Evolutionary conservation across 192 early-diverging fungal species (phyloP).

Genomic region (Linnemannia schmuckeri): DNA sequence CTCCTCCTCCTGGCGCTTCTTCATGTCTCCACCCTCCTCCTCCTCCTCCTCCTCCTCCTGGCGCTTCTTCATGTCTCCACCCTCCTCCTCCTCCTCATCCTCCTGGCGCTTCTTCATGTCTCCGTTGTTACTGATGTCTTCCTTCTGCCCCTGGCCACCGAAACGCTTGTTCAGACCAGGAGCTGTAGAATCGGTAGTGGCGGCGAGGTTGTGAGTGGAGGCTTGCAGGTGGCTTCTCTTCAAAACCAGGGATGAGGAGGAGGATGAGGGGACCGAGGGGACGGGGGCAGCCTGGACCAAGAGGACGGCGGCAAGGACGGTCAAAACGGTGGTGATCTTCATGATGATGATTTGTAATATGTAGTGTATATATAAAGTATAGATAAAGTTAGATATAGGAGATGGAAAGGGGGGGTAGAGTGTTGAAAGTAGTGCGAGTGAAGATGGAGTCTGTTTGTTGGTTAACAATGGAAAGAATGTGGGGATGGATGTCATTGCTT

Average conservation of each 20-base stretch:
- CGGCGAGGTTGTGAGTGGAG: neutral
- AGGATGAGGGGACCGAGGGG: neutral
- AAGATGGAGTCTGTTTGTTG: neutral
- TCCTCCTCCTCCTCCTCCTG: neutral
- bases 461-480: neutral
- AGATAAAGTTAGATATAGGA: neutral
- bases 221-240: neutral
- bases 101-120: neutral
- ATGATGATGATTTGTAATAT: neutral
- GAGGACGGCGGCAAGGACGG: slow-evolving; percentile 28
- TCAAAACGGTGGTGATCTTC: slow-evolving; percentile 31
- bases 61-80: too few species aligned
- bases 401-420: neutral
- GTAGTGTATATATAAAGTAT: neutral
- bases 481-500: neutral
- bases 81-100: neutral
- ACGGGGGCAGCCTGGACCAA: slow-evolving; percentile 38
- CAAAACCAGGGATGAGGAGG: neutral
- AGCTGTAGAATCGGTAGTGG: neutral
- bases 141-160: too few species aligned
- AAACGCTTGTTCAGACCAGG: neutral
- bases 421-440: neutral
- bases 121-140: too few species aligned
- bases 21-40: neutral
- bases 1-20: neutral